These are phyloP conservation scores for Skeletonema potamos DNA, from an alignment of 108 stramenopile genomes.

Conservation along the genomic window DNA sequence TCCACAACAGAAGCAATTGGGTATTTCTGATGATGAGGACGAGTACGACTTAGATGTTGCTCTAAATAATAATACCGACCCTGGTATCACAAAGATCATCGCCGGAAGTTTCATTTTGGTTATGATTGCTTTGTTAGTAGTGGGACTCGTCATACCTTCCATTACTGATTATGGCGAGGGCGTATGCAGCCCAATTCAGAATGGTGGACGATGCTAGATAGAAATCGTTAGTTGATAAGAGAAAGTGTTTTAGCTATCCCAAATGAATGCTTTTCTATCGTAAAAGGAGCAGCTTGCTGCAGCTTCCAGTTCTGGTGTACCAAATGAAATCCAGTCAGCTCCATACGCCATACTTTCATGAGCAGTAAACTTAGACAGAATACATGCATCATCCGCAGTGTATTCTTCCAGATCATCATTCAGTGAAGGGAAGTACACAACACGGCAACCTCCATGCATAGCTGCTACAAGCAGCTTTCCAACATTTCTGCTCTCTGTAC, in stretches of 20 bases:
- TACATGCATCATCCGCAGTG: slow-evolving; percentile 10
- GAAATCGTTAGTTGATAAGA: background rate
- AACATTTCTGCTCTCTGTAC: background rate
- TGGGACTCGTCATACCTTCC: slow-evolving; percentile 70
- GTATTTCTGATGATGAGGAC: slow-evolving; percentile 79
- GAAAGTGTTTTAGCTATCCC: slow-evolving; percentile 40
- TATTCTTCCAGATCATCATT: background rate
- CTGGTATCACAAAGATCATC: slow-evolving; percentile 81
- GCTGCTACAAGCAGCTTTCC: slow-evolving; percentile 66
- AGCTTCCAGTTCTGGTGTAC: slow-evolving; percentile 25
- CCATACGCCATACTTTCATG: slow-evolving; percentile 91
- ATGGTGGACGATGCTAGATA: slow-evolving; percentile 70
- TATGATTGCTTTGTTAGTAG: slow-evolving; percentile 70
- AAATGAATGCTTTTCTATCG: slow-evolving; percentile 65
- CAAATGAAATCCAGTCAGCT: slow-evolving; percentile 74
- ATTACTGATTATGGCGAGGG: slow-evolving; percentile 79
- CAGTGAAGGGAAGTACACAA: slow-evolving; percentile 47
- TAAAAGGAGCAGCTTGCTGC: slow-evolving; percentile 88
- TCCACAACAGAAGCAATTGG: slow-evolving; percentile 57
- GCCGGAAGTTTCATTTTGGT: slow-evolving; percentile 85
- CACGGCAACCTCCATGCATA: slow-evolving; percentile 87
- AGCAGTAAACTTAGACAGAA: slow-evolving; percentile 53
- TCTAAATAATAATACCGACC: slow-evolving; percentile 74
- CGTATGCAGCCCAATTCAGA: slow-evolving; percentile 81
- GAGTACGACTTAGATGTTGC: slow-evolving; percentile 87